Evolutionary conservation across 192 early-diverging fungal genomes (phyloP).

Genomic region (Backusella tarrabulga): DNA sequence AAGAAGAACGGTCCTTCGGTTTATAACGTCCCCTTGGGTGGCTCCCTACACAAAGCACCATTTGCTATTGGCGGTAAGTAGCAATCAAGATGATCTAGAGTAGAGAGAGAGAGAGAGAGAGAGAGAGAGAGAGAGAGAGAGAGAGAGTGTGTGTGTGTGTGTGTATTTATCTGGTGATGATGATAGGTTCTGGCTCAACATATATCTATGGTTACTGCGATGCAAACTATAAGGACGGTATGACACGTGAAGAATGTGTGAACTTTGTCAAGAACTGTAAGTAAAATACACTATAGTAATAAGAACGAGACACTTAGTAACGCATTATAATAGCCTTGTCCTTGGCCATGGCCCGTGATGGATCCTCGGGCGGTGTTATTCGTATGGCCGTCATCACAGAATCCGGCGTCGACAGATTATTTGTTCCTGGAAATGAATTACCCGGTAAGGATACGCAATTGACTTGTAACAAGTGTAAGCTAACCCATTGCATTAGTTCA

Average conservation of each 20-base stretch:
- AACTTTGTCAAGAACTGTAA: constrained; percentile 93
- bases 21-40: constrained; percentile 90
- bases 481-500: constrained; percentile 11
- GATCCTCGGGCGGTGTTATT: constrained; percentile 95
- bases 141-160: too few species aligned
- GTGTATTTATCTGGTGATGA: too few species aligned
- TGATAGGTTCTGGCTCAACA: constrained; percentile 78
- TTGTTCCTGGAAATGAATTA: constrained; percentile 82
- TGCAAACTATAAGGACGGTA: constrained; percentile 71
- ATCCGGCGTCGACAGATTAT: constrained; percentile 83
- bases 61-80: constrained; percentile 85
- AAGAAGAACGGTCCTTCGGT: constrained; percentile 85
- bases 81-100: too few species aligned
- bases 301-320: not conserved
- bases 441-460: constrained; percentile 41
- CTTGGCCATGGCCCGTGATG: constrained; percentile 94
- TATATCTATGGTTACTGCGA: constrained; percentile 99
- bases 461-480: not conserved
- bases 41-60: constrained; percentile 87
- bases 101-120: too few species aligned
- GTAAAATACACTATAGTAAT: constrained; percentile 16
- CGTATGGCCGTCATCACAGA: constrained; percentile 92
- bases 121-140: too few species aligned
- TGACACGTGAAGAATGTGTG: constrained; percentile 86
- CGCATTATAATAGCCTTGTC: constrained; percentile 63